Evolutionary conservation across 1,284 basidiomycete species (phyloP).

Genomic region (Malassezia sp.): DNA sequence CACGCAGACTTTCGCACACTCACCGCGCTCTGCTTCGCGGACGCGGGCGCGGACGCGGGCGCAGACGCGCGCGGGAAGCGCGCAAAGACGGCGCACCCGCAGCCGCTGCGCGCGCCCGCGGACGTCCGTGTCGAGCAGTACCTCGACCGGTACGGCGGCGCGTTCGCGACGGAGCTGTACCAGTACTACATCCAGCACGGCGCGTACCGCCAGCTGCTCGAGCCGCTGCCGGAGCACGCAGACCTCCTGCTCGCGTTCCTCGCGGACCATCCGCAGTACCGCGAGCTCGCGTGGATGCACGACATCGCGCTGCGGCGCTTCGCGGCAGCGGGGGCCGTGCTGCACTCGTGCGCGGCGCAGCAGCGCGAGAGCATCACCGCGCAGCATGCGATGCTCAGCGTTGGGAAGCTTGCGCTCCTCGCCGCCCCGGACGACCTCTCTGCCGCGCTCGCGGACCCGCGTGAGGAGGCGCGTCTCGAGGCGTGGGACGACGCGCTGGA

Average conservation of each 20-base stretch:
- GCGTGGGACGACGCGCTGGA: conserved; percentile 51
- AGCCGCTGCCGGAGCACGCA: conserved; percentile 57
- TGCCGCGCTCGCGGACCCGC: conserved; percentile 11
- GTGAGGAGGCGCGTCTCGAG: conserved; percentile 43
- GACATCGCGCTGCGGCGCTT: conserved; percentile 64
- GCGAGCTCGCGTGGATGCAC: conserved; percentile 71
- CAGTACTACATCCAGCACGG: conserved; percentile 56
- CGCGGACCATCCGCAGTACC: conserved; percentile 53
- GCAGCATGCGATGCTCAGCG: conserved; percentile 69
- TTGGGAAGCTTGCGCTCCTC: conserved; percentile 75
- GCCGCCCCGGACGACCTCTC: conserved; percentile 48
- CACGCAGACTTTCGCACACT: conserved; percentile 73
- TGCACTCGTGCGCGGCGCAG: conserved; percentile 54
- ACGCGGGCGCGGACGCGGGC: not conserved
- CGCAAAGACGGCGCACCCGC: conserved; percentile 48
- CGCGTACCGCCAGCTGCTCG: conserved; percentile 63
- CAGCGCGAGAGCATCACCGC: conserved; percentile 50
- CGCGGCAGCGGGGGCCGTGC: conserved; percentile 56
- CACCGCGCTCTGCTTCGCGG: conserved; percentile 58
- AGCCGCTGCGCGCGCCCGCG: conserved; percentile 25
- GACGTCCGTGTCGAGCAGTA: conserved; percentile 53
- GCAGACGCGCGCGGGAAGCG: not conserved
- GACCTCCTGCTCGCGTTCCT: conserved; percentile 67
- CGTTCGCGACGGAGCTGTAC: conserved; percentile 78
- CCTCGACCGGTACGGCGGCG: conserved; percentile 66